These are phyloP conservation scores for Parascedosporium putredinis DNA, from an alignment of 2,329 filamentous ascomycete genomes.

Conservation along the genomic window DNA sequence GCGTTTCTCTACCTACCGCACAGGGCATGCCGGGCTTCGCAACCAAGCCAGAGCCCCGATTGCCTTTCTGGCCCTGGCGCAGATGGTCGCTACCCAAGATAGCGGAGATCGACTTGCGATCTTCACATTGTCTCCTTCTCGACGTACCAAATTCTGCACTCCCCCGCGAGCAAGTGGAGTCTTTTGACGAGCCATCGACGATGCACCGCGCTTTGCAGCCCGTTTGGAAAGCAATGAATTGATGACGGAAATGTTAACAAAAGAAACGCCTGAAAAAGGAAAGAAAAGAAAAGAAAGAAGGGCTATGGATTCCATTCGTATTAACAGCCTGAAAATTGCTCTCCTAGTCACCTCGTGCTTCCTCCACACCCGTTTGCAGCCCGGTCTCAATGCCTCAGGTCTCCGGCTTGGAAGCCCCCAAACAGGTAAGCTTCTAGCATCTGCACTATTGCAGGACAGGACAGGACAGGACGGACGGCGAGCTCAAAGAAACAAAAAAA, in stretches of 20 bases:
- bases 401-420: neutral
- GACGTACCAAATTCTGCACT: neutral
- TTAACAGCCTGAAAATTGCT: neutral
- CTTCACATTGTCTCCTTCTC: neutral
- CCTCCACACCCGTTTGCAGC: neutral
- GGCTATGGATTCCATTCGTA: constrained; percentile 1
- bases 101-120: constrained; percentile 4
- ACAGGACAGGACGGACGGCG: too few species aligned
- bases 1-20: neutral
- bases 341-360: neutral
- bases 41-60: neutral
- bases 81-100: constrained; percentile 2
- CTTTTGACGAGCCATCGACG: too few species aligned
- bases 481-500: too few species aligned
- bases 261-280: too few species aligned
- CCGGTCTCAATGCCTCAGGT: neutral
- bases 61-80: constrained; percentile 5
- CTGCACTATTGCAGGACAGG: too few species aligned
- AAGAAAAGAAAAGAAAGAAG: neutral
- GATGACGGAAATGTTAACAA: too few species aligned
- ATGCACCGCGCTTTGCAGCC: too few species aligned
- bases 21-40: neutral
- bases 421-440: constrained; percentile 1
- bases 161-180: neutral
- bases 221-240: too few species aligned